These are phyloP conservation scores for Garcileccinum viscosum DNA, from an alignment of 1,284 basidiomycete genomes.

Conservation along the genomic window DNA sequence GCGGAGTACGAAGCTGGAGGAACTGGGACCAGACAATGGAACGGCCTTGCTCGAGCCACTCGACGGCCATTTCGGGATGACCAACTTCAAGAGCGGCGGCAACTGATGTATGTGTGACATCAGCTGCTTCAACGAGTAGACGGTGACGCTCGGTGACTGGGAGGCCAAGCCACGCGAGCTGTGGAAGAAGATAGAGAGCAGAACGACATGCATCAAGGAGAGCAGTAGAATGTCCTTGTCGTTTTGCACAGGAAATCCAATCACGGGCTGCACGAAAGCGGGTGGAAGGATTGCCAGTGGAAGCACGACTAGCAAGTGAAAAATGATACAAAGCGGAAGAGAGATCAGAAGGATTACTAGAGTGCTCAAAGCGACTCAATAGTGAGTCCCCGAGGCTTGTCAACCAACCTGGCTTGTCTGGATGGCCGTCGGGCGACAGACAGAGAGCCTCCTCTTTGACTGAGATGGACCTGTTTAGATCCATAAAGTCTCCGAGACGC, in stretches of 20 bases:
- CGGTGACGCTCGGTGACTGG: background rate
- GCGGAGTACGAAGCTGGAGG: too few relatives aligned
- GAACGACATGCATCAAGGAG: background rate
- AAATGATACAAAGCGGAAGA: background rate
- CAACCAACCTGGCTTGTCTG: background rate
- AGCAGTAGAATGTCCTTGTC: background rate
- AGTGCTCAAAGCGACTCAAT: background rate
- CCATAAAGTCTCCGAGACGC: background rate
- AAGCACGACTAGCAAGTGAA: background rate
- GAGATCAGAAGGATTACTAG: background rate
- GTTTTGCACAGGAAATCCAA: background rate
- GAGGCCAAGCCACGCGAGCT: background rate
- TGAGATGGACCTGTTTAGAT: background rate
- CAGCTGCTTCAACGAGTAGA: background rate
- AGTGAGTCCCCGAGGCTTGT: background rate
- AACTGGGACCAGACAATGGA: background rate
- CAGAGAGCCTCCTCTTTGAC: background rate
- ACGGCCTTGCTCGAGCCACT: background rate
- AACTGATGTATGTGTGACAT: background rate
- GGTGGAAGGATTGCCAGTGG: background rate
- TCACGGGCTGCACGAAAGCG: background rate
- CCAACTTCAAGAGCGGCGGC: background rate
- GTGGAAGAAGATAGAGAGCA: background rate
- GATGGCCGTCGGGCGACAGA: background rate
- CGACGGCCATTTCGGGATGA: background rate